Conservation (phyloP, 495 filamentous ascomycete genomes). For the Aspergillus hancockii region DNA sequence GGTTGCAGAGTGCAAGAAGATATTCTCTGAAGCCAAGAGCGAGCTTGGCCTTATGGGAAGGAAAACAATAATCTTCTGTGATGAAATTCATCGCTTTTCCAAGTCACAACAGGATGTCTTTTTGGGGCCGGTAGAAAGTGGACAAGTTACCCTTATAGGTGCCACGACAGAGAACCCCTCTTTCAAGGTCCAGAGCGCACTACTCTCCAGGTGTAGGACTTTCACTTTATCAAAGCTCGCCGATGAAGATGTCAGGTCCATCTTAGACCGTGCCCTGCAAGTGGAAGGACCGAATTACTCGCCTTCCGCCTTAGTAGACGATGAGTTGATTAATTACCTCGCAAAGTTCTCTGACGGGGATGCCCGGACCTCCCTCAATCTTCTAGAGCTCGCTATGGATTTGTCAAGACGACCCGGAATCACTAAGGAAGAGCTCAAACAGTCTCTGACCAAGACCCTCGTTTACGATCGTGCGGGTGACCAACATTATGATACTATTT, state of each 20-base stretch:
- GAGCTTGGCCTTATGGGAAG: slow-evolving; percentile 81
- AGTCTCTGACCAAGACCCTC: slow-evolving; percentile 80
- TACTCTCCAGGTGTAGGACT: slow-evolving; percentile 85
- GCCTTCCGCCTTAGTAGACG: slow-evolving; percentile 66
- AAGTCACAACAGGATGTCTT: slow-evolving; percentile 97
- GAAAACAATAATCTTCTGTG: slow-evolving; percentile 96
- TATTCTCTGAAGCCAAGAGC: slow-evolving; percentile 81
- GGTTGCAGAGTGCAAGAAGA: slow-evolving; percentile 93
- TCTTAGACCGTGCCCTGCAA: slow-evolving; percentile 71
- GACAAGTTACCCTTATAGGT: slow-evolving; percentile 87
- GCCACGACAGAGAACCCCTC: slow-evolving; percentile 97
- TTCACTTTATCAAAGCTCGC: slow-evolving; percentile 80
- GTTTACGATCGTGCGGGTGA: slow-evolving; percentile 95
- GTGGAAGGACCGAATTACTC: slow-evolving; percentile 58
- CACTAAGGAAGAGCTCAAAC: slow-evolving; percentile 70
- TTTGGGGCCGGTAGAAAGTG: slow-evolving; percentile 86
- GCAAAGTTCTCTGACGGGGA: slow-evolving; percentile 87
- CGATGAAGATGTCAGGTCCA: slow-evolving; percentile 66
- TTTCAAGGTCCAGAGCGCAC: slow-evolving; percentile 88
- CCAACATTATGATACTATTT: slow-evolving; percentile 93
- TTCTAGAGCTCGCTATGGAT: slow-evolving; percentile 82
- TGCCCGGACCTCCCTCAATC: slow-evolving; percentile 87
- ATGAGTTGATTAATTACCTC: slow-evolving; percentile 76
- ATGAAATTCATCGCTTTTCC: slow-evolving; percentile 94
- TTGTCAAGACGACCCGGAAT: slow-evolving; percentile 53